These are phyloP conservation scores for Fraxinus cuspidata DNA, from an alignment of 257 asterid species.

Conservation along the genomic window DNA sequence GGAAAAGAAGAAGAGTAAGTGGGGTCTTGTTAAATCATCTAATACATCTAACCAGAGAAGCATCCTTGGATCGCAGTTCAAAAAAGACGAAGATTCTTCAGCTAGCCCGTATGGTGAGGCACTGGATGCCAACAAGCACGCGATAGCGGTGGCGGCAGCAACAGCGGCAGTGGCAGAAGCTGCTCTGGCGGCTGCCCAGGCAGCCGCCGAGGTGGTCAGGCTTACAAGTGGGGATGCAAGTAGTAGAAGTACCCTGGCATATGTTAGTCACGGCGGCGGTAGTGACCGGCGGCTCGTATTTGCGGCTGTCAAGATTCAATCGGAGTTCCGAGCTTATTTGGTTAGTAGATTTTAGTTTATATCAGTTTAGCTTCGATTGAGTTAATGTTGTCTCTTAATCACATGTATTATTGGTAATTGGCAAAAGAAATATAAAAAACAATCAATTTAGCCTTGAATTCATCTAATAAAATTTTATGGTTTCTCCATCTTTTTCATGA, in stretches of 20 bases:
- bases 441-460: neutral
- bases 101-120: conserved; percentile 49
- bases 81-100: conserved; percentile 32
- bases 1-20: conserved; percentile 28
- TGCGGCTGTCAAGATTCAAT: conserved; percentile 86
- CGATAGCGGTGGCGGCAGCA: conserved; percentile 97
- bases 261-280: neutral
- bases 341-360: conserved; percentile 41
- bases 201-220: conserved; percentile 90
- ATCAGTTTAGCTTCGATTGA: neutral
- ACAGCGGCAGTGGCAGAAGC: conserved; percentile 99
- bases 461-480: neutral
- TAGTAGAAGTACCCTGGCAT: conserved; percentile 31
- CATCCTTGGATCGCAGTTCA: conserved; percentile 9
- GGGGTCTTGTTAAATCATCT: conserved; percentile 31
- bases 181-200: conserved; percentile 96
- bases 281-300: conserved; percentile 52
- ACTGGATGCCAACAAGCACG: conserved; percentile 76
- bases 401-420: neutral
- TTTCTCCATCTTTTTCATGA: neutral
- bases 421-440: neutral
- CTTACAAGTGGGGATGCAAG: conserved; percentile 67
- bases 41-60: conserved; percentile 21
- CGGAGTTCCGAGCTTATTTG: conserved; percentile 92
- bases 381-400: neutral